phyloP scores from a whole-genome alignment of 73 alveolate genomes.

The Blepharisma japonicum region DNA sequence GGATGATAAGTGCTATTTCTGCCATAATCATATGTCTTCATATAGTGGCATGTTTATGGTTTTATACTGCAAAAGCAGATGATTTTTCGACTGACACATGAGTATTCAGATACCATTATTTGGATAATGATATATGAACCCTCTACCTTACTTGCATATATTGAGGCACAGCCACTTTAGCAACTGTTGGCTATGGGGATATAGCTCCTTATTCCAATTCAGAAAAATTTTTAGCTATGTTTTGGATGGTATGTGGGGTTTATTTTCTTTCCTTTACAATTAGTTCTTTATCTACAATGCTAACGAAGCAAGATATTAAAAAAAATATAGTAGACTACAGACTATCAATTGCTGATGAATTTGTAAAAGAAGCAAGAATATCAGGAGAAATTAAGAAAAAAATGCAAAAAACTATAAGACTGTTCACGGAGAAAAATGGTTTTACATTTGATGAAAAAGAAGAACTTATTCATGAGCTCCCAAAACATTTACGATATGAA shows the following conservation, averaged over 20 bases:
- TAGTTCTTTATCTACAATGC: constrained; percentile 56
- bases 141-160: constrained; percentile 52
- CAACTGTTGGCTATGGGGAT: constrained; percentile 75
- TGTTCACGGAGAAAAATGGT: constrained; percentile 71
- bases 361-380: constrained; percentile 45
- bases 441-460: constrained; percentile 9
- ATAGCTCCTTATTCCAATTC: constrained; percentile 40
- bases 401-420: constrained; percentile 39
- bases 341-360: constrained; percentile 47
- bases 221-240: constrained; percentile 48
- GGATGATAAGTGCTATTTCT: constrained; percentile 39
- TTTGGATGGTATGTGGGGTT: constrained; percentile 68
- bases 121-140: constrained; percentile 28
- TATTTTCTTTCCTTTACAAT: constrained; percentile 64
- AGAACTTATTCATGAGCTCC: background rate
- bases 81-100: constrained; percentile 72
- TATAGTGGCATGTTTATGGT: constrained; percentile 71
- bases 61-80: constrained; percentile 52
- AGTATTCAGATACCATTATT: constrained; percentile 57
- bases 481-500: constrained; percentile 2
- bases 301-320: constrained; percentile 43
- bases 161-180: constrained; percentile 62
- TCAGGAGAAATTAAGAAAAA: constrained; percentile 35
- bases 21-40: constrained; percentile 55
- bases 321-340: constrained; percentile 36